phyloP scores from a whole-genome alignment of 495 filamentous ascomycete genomes.

The Hypoxylon rickii region DNA sequence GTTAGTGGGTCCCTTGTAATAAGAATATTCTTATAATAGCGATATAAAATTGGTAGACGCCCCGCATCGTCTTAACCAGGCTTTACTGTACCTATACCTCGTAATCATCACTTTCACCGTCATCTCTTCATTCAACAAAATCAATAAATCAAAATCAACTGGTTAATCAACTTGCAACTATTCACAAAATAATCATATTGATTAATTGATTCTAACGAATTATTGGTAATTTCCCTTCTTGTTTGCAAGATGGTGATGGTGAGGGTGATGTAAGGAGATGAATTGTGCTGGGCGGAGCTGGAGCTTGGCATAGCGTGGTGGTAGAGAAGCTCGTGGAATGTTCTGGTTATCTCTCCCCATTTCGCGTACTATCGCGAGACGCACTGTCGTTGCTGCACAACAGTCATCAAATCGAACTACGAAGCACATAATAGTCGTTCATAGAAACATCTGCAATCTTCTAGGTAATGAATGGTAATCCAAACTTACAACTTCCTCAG shows the following conservation, averaged over 20 bases:
- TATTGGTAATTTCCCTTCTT: not conserved
- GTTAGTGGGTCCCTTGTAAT: too few species aligned
- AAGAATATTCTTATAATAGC: too few species aligned
- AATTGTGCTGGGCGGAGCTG: not conserved
- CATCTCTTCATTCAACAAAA: too few species aligned
- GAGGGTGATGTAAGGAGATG: not conserved
- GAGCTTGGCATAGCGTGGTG: not conserved
- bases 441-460: conserved; percentile 30
- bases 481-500: conserved; percentile 1
- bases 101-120: not conserved
- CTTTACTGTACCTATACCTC: too few species aligned
- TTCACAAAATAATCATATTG: not conserved
- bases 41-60: too few species aligned
- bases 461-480: conserved; percentile 29
- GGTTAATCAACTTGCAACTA: not conserved
- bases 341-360: conserved; percentile 33
- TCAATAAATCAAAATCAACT: too few species aligned
- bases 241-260: not conserved
- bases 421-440: conserved; percentile 4
- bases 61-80: too few species aligned
- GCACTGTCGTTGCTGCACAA: conserved; percentile 7
- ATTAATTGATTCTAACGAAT: conserved; percentile 1
- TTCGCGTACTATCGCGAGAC: conserved; percentile 29
- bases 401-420: conserved; percentile 5
- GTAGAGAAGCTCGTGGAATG: conserved; percentile 20